A percentile compares a stretch with the other conserved stretches of the same genome.
Conservation (phyloP, 495 filamentous ascomycete species). For the Penicillium maclennaniae region DNA sequence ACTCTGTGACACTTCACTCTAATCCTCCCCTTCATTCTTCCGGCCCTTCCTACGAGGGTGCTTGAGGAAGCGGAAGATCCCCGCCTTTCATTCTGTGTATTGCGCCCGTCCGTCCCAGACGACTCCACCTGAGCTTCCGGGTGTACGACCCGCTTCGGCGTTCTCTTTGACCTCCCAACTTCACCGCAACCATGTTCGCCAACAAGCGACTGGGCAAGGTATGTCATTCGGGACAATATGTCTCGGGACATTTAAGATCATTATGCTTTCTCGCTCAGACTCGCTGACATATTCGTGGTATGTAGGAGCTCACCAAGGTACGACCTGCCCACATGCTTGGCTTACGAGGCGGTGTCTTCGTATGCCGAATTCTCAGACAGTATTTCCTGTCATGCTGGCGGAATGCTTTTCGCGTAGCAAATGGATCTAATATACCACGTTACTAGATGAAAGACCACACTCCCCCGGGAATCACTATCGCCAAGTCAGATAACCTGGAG, state of each 20-base stretch:
- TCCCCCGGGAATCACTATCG: constrained; percentile 70
- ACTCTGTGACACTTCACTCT: background rate
- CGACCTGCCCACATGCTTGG: constrained; percentile 1
- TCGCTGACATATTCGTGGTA: constrained; percentile 5
- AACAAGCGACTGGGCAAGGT: constrained; percentile 49
- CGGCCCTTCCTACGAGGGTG: background rate
- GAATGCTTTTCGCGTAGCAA: background rate
- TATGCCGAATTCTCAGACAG: background rate
- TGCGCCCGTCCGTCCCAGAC: background rate
- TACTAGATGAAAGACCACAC: constrained; percentile 46
- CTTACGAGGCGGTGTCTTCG: background rate
- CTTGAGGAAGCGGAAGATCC: background rate
- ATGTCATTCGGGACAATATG: background rate
- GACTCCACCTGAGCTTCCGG: background rate
- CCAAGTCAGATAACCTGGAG: constrained; percentile 73
- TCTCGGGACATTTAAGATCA: background rate
- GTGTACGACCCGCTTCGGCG: background rate
- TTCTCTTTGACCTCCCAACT: background rate
- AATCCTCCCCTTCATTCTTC: background rate
- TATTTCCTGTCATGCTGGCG: background rate
- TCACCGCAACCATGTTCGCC: constrained; percentile 36
- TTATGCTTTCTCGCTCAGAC: background rate
- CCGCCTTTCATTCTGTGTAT: background rate
- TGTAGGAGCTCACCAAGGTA: constrained; percentile 45
- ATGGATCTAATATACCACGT: background rate